phyloP scores from a whole-genome alignment of 768 basidiomycete species.

The Serendipita sp. region DNA sequence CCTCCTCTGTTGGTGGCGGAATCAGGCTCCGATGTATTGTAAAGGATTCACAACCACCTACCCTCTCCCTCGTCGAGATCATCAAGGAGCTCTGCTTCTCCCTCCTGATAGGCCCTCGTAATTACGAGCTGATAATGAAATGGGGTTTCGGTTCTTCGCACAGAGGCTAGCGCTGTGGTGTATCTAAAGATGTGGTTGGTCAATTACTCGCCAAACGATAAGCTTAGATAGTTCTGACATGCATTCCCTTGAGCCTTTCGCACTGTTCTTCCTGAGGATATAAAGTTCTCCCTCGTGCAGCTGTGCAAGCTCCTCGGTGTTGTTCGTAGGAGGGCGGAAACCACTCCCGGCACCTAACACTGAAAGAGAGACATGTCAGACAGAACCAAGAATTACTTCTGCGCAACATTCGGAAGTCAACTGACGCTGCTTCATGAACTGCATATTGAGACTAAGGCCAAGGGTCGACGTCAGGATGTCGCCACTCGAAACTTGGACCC shows the following conservation, averaged over 20 bases:
- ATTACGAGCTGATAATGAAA: constrained; percentile 73
- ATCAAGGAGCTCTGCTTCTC: constrained; percentile 84
- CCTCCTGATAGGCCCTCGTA: constrained; percentile 94
- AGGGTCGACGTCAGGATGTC: neutral
- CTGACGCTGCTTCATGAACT: neutral
- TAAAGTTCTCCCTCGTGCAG: constrained; percentile 83
- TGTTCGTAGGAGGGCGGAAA: neutral
- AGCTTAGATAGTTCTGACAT: constrained; percentile 45
- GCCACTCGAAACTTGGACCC: neutral
- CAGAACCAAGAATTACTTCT: neutral
- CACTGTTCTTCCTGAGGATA: constrained; percentile 78
- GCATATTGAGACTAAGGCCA: neutral
- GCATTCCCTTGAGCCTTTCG: constrained; percentile 90
- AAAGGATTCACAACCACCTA: constrained; percentile 25
- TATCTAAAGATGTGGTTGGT: constrained; percentile 37
- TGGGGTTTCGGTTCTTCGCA: constrained; percentile 63
- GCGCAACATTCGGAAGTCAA: neutral
- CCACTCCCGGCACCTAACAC: neutral
- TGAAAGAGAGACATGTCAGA: neutral
- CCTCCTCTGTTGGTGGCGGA: constrained; percentile 43
- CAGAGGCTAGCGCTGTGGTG: constrained; percentile 88
- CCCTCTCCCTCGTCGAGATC: constrained; percentile 65
- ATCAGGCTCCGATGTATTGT: constrained; percentile 14
- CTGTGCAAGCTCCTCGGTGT: constrained; percentile 64
- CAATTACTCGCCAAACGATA: neutral